Evolutionary conservation across 2,329 filamentous ascomycete genomes (phyloP).

Genomic region (Akanthomyces uredinophilus): DNA sequence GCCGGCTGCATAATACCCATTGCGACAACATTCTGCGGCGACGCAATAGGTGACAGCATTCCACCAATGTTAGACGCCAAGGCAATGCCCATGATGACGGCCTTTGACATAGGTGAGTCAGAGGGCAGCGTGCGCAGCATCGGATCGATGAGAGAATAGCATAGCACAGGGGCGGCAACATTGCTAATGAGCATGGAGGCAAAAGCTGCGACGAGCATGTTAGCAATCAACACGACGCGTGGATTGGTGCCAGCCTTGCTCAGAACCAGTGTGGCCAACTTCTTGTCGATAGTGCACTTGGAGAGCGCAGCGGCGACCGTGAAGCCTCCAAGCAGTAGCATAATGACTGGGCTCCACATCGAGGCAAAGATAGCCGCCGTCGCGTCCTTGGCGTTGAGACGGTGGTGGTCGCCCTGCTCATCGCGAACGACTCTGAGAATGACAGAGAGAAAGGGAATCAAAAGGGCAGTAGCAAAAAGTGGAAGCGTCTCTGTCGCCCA

Average conservation of each 20-base stretch:
- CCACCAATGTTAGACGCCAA: conserved; percentile 93
- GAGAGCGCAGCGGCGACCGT: conserved; percentile 91
- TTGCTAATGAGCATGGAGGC: conserved; percentile 99
- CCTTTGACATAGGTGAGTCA: conserved; percentile 90
- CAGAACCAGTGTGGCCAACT: conserved; percentile 91
- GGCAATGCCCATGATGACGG: conserved; percentile 90
- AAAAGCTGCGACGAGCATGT: conserved; percentile 97
- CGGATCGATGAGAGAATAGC: conserved; percentile 97
- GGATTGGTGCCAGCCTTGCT: conserved; percentile 94
- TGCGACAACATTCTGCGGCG: conserved; percentile 94
- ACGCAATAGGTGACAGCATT: conserved; percentile 94
- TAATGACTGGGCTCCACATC: conserved; percentile 99
- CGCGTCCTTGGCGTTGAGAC: conserved; percentile 74
- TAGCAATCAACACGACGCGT: conserved; percentile 83
- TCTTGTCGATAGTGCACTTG: conserved; percentile 96
- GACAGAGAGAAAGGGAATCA: conserved; percentile 91
- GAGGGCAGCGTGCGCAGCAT: conserved; percentile 88
- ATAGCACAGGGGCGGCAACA: conserved; percentile 91
- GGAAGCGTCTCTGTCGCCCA: conserved; percentile 98
- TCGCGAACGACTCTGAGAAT: conserved; percentile 77
- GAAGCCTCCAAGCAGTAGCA: conserved; percentile 93
- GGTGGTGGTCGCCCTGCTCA: conserved; percentile 57
- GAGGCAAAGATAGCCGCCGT: conserved; percentile 82
- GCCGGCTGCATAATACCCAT: conserved; percentile 90
- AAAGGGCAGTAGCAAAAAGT: conserved; percentile 89